Percentiles rank a stretch among this genome's conserved stretches.
Conservation (phyloP, 1,139 yeast genomes). For the Blastobotrys malaysiensis region DNA sequence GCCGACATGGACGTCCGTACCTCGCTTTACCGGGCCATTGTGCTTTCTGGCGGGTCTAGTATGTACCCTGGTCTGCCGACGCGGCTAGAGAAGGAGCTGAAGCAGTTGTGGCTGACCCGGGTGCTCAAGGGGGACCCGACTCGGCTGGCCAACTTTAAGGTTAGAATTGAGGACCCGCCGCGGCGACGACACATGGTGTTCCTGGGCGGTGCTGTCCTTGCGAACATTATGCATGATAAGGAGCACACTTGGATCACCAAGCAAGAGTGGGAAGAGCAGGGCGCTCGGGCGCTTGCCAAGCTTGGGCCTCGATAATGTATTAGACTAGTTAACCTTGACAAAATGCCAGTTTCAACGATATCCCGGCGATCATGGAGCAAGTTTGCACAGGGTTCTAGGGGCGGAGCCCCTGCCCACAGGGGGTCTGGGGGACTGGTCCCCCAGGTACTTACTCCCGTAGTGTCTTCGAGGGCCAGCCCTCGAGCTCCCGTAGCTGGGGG, state of each 20-base stretch:
- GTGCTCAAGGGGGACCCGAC: conserved; percentile 85
- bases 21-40: conserved; percentile 84
- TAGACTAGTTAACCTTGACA: neutral
- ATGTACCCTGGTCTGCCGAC: conserved; percentile 99
- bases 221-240: conserved; percentile 96
- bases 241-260: conserved; percentile 97
- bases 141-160: conserved; percentile 86
- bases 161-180: conserved; percentile 97
- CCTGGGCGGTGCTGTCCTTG: conserved; percentile 97
- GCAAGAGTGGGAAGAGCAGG: conserved; percentile 97
- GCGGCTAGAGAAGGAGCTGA: conserved; percentile 88
- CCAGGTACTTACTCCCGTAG: too few species aligned
- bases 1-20: conserved; percentile 94
- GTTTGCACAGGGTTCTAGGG: too few species aligned
- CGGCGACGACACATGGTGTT: conserved; percentile 99
- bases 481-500: too few species aligned
- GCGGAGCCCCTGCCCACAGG: too few species aligned
- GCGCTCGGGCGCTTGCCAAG: conserved; percentile 74
- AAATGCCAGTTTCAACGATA: too few species aligned
- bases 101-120: conserved; percentile 89
- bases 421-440: too few species aligned
- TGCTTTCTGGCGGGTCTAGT: conserved; percentile 91
- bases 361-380: too few species aligned
- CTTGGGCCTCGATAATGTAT: conserved; percentile 77
- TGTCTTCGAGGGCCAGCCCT: too few species aligned